These are phyloP conservation scores for Colletotrichum sansevieriae DNA, from an alignment of 2,329 filamentous ascomycete genomes.

Conservation along the genomic window DNA sequence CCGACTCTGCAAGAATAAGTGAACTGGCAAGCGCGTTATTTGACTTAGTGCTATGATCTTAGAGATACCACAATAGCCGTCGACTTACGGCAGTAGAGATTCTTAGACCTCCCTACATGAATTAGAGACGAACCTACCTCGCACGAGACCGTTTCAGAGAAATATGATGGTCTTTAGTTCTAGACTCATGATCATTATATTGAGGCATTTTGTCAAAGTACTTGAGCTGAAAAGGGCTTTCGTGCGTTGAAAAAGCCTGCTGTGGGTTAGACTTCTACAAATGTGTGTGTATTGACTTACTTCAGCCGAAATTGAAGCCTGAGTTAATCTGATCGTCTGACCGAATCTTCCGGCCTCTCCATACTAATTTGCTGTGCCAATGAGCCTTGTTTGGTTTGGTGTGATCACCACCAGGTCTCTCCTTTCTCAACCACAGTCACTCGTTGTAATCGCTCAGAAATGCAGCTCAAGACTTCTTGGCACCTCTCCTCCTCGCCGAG, in stretches of 20 bases:
- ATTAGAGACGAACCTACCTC: no score
- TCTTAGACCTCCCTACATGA: slow-evolving; percentile 11
- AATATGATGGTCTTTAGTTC: no score
- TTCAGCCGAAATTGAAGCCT: no score
- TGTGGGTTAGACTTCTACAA: no score
- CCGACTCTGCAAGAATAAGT: slow-evolving; percentile 40
- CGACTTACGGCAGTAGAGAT: background rate
- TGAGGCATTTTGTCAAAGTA: no score
- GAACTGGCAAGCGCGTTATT: background rate
- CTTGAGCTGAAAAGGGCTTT: no score
- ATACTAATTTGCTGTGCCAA: background rate
- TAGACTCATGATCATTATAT: no score
- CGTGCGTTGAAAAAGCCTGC: no score
- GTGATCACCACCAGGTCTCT: background rate
- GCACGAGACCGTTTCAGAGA: no score
- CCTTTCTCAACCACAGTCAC: background rate
- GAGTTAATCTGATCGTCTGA: background rate
- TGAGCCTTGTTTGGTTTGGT: background rate
- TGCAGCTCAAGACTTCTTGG: slow-evolving; percentile 33
- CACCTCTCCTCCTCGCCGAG: slow-evolving; percentile 21
- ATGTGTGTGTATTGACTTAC: no score
- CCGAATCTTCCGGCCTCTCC: background rate
- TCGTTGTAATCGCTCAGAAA: slow-evolving; percentile 4
- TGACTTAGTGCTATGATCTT: background rate
- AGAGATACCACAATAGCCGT: slow-evolving; percentile 23